Percentiles rank a stretch among this genome's conserved stretches.
phyloP scores from a whole-genome alignment of 106 monocot species.

The Allium fistulosum region DNA sequence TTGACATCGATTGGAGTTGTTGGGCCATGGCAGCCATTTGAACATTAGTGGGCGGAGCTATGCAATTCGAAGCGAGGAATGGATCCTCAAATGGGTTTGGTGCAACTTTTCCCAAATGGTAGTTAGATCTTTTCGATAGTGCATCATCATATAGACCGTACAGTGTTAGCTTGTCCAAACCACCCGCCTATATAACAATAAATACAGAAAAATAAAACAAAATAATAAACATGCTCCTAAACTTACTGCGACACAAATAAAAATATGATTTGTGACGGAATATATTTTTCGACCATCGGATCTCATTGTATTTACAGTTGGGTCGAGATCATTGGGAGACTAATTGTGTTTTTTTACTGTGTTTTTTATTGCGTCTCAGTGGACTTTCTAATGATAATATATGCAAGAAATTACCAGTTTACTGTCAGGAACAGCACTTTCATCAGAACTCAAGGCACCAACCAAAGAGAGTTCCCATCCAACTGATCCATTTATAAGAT shows the following conservation, averaged over 20 bases:
- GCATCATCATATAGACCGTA: constrained; percentile 36
- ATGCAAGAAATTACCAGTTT: constrained; percentile 28
- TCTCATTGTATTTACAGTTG: too few relatives aligned
- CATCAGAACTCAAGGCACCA: constrained; percentile 23
- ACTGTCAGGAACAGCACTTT: constrained; percentile 23
- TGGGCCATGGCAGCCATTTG: constrained; percentile 27
- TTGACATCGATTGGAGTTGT: constrained; percentile 5
- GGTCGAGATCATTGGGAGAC: too few relatives aligned
- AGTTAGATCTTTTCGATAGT: constrained; percentile 17
- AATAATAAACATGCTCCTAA: background rate
- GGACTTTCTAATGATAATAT: too few relatives aligned
- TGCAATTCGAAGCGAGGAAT: constrained; percentile 17
- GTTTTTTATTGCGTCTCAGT: background rate
- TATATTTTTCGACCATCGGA: too few relatives aligned
- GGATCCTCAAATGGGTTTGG: constrained; percentile 35
- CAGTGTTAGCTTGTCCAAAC: constrained; percentile 31
- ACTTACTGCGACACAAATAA: too few relatives aligned
- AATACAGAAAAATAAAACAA: background rate
- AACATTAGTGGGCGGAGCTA: constrained; percentile 20
- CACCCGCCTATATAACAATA: constrained; percentile 23
- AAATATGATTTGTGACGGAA: too few relatives aligned
- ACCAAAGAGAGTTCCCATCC: constrained; percentile 58
- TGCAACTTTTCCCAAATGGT: constrained; percentile 27
- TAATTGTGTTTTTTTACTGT: too few relatives aligned
- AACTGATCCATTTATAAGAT: constrained; percentile 9